These are phyloP conservation scores for Paramecium octaurelia DNA, from an alignment of 73 alveolate genomes.

Conservation along the genomic window DNA sequence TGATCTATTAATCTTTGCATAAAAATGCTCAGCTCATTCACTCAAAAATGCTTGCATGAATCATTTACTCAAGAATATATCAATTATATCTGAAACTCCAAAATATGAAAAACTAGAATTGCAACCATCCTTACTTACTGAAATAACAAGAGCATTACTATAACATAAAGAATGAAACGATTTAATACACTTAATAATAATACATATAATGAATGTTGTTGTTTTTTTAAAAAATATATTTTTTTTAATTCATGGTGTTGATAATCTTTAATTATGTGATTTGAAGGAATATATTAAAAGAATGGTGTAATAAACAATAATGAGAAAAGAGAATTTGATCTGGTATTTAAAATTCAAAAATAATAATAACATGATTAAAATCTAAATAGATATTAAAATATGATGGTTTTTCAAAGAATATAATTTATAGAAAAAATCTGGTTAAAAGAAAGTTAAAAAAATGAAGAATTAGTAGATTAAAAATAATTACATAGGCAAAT, in stretches of 20 bases:
- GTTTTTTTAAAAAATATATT: background rate
- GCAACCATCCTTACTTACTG: constrained; percentile 28
- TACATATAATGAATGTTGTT: background rate
- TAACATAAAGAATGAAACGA: background rate
- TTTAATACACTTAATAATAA: background rate
- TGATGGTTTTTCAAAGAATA: background rate
- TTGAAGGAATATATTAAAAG: too few species aligned
- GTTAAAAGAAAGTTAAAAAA: background rate
- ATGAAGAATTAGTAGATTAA: background rate
- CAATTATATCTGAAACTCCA: background rate
- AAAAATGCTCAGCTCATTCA: background rate
- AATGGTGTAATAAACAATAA: too few species aligned
- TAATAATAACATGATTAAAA: too few species aligned
- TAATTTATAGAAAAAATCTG: background rate
- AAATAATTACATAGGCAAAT: background rate
- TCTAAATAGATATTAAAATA: too few species aligned
- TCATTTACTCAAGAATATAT: constrained; percentile 36
- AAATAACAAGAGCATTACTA: constrained; percentile 37
- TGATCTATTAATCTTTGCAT: constrained; percentile 25
- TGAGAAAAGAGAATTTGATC: too few species aligned
- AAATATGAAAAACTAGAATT: constrained; percentile 22
- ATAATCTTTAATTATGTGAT: too few species aligned
- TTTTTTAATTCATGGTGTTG: background rate
- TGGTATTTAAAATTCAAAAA: too few species aligned
- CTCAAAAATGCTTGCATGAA: constrained; percentile 46